Evolutionary conservation across 306 rosid genomes (phyloP), one percentile per base, ranked within the genome.

Genomic region (Mimosa bimucronata): DNA sequence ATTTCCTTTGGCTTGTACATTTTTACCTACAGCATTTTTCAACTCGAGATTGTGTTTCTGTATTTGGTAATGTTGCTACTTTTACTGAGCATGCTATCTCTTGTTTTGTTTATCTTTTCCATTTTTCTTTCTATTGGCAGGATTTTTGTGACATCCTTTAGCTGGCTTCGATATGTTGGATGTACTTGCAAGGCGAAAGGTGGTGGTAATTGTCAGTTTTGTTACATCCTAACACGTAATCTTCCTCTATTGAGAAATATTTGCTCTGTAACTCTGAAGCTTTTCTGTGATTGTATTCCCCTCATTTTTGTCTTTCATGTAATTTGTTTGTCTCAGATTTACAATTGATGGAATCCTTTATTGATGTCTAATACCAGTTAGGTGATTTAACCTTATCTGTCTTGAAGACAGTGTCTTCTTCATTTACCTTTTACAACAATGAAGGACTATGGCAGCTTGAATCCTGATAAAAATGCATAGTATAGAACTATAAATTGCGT

Each of bases 221-320:
- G 65, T 44, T 46, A 44, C 66, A 74, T 79, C 70, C 77, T 34
- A 38, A 52, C 76, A 23, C 74, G 86, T 75, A 37, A 74, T 58
- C 25, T 68, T 80, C 73, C 75, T 31, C 21, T 72, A 46, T 38
- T 73, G 64, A 62, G 61, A 71, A 55, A 18, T 16, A 30, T 77
- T 77, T 73, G 45, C 62, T 68, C 50, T 23, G 26, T 23, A 68
- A 68, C 68, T 11, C 41, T 46, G 80, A 50, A 40, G 5, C 55
- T 29, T 60, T 29, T 60, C 28, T 57, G 18, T 6, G 10, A 60
- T 71, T 65, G 26, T 55, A 19, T 69, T 74, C 29, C 76, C 53
- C 53, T 30, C 18, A 10, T 68, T 26, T 14, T 70, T 58, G 52
- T 44, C 75, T 64, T 76, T 69, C 57, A 75, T 76, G 42, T 65